Percentiles rank a stretch among this genome's conserved stretches.
phyloP scores from a whole-genome alignment of 2,329 filamentous ascomycete species.

The Fusarium oligoseptatum region DNA sequence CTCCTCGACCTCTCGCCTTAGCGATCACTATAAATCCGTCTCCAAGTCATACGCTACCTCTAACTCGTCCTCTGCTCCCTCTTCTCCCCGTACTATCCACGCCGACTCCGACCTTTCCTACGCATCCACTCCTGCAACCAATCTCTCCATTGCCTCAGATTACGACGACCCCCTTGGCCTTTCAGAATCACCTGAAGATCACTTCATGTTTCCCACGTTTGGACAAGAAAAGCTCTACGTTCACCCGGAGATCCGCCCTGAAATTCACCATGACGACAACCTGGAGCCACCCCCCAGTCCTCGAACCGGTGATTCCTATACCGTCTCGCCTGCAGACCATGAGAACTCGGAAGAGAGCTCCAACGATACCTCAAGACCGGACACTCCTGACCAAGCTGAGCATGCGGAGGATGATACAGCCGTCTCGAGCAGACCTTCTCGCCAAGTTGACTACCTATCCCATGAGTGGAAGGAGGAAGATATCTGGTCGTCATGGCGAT shows the following conservation, averaged over 20 bases:
- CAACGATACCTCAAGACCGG: conserved; percentile 65
- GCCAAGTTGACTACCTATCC: conserved; percentile 95
- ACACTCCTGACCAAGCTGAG: conserved; percentile 67
- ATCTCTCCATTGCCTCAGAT: conserved; percentile 71
- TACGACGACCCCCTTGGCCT: conserved; percentile 64
- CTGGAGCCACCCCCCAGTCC: conserved; percentile 66
- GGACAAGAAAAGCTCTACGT: conserved; percentile 61
- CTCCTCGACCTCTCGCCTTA: conserved; percentile 61
- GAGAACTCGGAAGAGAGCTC: conserved; percentile 59
- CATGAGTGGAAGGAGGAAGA: conserved; percentile 96
- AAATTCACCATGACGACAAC: conserved; percentile 52
- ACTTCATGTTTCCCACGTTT: conserved; percentile 61
- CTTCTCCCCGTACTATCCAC: conserved; percentile 66
- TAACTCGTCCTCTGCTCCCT: conserved; percentile 66
- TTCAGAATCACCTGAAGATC: conserved; percentile 61
- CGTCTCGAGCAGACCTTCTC: conserved; percentile 79
- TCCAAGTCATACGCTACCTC: conserved; percentile 61
- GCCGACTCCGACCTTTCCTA: conserved; percentile 69
- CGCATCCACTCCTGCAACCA: conserved; percentile 74
- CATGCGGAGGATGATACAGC: conserved; percentile 85
- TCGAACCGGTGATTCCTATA: conserved; percentile 63
- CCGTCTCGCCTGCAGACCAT: conserved; percentile 66
- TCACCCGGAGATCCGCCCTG: conserved; percentile 43
- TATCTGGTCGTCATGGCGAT: conserved; percentile 97
- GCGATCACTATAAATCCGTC: conserved; percentile 60